These are phyloP conservation scores for Hydnum rufescens DNA, from an alignment of 768 basidiomycete genomes.

Conservation along the genomic window DNA sequence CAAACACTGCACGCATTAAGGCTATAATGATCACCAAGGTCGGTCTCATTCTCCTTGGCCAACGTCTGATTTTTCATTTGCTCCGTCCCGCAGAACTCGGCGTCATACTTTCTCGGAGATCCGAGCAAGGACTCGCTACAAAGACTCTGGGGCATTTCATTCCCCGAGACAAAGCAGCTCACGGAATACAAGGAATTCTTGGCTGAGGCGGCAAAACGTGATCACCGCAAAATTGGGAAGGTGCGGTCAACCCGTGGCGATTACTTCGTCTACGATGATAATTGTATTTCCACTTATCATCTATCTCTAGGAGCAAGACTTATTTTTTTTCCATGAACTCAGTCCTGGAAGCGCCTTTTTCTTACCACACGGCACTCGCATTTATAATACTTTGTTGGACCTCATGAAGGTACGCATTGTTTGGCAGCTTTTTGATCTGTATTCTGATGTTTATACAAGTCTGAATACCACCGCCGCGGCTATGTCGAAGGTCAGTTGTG, in stretches of 20 bases:
- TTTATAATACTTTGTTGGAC: conserved; percentile 86
- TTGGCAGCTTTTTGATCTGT: conserved; percentile 3
- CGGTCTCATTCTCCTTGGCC: conserved; percentile 4
- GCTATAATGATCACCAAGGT: conserved; percentile 94
- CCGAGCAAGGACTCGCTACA: conserved; percentile 84
- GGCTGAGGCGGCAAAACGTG: conserved; percentile 93
- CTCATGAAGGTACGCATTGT: conserved; percentile 56
- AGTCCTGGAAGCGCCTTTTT: conserved; percentile 94
- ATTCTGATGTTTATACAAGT: conserved; percentile 25
- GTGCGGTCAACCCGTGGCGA: conserved; percentile 17
- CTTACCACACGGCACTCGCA: conserved; percentile 88
- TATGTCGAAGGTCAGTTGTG: conserved; percentile 63
- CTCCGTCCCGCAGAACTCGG: conserved; percentile 48
- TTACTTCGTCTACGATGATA: neutral
- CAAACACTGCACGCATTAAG: conserved; percentile 95
- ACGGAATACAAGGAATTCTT: conserved; percentile 90
- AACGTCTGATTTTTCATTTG: neutral
- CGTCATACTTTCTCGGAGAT: conserved; percentile 95
- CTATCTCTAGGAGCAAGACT: conserved; percentile 59
- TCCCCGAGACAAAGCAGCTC: conserved; percentile 93
- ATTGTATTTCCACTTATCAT: too few species aligned
- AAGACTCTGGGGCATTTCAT: conserved; percentile 94
- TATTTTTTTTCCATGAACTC: conserved; percentile 96
- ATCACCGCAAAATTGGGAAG: conserved; percentile 91
- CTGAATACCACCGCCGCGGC: conserved; percentile 85